These are phyloP conservation scores for Argentina anserina DNA, from an alignment of 306 rosid species.

Conservation along the genomic window DNA sequence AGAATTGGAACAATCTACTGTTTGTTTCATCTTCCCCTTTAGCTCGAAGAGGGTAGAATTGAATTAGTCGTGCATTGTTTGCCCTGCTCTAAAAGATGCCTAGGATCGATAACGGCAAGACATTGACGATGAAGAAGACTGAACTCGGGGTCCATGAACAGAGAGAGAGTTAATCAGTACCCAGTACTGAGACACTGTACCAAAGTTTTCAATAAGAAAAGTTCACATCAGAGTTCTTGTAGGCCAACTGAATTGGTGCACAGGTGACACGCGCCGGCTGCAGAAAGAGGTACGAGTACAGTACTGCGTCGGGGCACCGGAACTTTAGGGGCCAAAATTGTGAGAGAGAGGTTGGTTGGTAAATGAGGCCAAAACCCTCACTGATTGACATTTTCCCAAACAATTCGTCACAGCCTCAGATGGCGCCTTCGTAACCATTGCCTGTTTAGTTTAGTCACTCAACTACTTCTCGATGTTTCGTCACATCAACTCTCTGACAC, in stretches of 20 bases:
- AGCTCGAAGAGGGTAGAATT: slow-evolving; percentile 1
- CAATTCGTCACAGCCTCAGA: slow-evolving; percentile 2
- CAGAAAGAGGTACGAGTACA: neutral
- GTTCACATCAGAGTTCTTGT: neutral
- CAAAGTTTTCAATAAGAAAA: neutral
- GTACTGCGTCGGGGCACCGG: neutral
- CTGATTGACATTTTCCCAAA: slow-evolving; percentile 7
- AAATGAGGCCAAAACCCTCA: slow-evolving; percentile 24
- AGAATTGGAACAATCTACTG: neutral
- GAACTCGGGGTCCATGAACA: slow-evolving; percentile 10
- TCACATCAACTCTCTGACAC: slow-evolving; percentile 18
- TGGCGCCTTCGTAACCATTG: slow-evolving; percentile 11
- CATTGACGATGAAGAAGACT: neutral
- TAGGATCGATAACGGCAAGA: slow-evolving; percentile 9
- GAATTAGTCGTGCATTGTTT: neutral
- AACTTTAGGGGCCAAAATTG: slow-evolving; percentile 19
- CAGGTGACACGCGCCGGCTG: neutral
- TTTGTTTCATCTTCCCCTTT: neutral
- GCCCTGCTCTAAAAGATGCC: neutral
- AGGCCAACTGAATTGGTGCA: too few species aligned
- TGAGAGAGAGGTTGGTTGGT: slow-evolving; percentile 17
- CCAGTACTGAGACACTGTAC: neutral
- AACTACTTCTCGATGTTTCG: slow-evolving; percentile 15
- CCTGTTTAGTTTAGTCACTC: slow-evolving; percentile 11
- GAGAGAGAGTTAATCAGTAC: neutral